Percentiles rank a stretch among this genome's conserved stretches.
Conservation (phyloP, 441 rosid genomes). For the Pelargonium cotyledonis region DNA sequence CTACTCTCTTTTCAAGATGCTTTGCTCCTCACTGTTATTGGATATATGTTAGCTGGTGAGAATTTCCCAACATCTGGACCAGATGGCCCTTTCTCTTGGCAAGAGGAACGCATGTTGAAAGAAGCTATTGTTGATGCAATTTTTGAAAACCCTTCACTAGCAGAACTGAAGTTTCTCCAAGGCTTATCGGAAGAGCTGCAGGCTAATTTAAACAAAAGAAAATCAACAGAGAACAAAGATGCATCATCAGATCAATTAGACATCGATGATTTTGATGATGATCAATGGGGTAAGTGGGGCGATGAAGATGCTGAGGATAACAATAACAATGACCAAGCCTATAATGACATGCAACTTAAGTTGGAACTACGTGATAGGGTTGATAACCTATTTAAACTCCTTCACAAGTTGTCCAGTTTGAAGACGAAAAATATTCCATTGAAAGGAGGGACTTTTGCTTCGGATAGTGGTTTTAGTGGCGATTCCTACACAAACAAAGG, state of each 20-base stretch:
- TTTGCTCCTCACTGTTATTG: slow-evolving; percentile 60
- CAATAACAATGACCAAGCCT: slow-evolving; percentile 43
- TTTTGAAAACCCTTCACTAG: slow-evolving; percentile 59
- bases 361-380: slow-evolving; percentile 81
- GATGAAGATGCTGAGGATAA: slow-evolving; percentile 51
- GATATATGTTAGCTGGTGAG: slow-evolving; percentile 89
- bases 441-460: slow-evolving; percentile 47
- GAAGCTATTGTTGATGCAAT: slow-evolving; percentile 76
- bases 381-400: slow-evolving; percentile 65
- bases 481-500: slow-evolving; percentile 59
- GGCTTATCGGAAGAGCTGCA: slow-evolving; percentile 67
- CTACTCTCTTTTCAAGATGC: slow-evolving; percentile 69
- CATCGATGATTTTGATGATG: slow-evolving; percentile 85
- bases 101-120: slow-evolving; percentile 87
- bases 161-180: slow-evolving; percentile 64
- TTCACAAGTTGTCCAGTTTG: slow-evolving; percentile 68
- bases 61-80: slow-evolving; percentile 88
- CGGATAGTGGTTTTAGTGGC: slow-evolving; percentile 40
- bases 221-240: slow-evolving; percentile 38
- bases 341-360: slow-evolving; percentile 72
- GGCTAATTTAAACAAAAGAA: slow-evolving; percentile 42
- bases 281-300: slow-evolving; percentile 95
- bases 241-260: slow-evolving; percentile 40
- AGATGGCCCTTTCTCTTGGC: slow-evolving; percentile 92
- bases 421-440: slow-evolving; percentile 43